Evolutionary conservation across 106 monocot genomes (phyloP), one percentile per base, ranked within the genome.

Genomic region (Cymbidium sinense): DNA sequence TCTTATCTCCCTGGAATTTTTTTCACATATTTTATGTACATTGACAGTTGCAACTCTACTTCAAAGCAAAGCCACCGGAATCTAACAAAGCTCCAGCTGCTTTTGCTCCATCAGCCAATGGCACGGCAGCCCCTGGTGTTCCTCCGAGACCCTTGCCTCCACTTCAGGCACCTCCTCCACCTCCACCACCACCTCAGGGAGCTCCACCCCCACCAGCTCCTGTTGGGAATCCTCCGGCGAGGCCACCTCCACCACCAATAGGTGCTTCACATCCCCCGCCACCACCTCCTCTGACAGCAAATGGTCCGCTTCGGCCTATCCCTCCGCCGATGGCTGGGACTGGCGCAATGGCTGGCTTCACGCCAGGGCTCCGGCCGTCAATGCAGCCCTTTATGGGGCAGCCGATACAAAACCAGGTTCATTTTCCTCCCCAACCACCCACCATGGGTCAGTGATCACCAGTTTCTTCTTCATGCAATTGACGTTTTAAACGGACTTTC

Each of bases 21-120:
- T 31, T 33, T 69, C 13, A n/a, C 21, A 43, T 62, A 50, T 39
- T 43, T 39, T 54, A 76, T 36, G 9, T 23, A 4, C 33, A 6
- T 76, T 18, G 29, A 76, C 90, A 99, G 94, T 72, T 99, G 74
- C 98, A 95, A 77, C 81, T 99, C 23, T 95, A 99, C 77, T 99
- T 99, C 87, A 99, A 95, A 71, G 44, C 51, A 27, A 99, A 93
- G 70, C 95, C 87, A 23, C 86, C 85, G 2, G 99, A 99, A 89
- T 75, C 73, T 28, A 86, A 52, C 79, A 99, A 99, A 47, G 88
- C 90, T 29, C 89, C 75, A 18, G 74, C 77, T 30, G 80, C 77
- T 29, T 79, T 88, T 54, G 75, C 79, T 5, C 85, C 90, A 5
- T 76, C 54, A 20, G 78, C 86, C 34, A 85, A 86, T 76, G 88